phyloP scores from a whole-genome alignment of 176 grass and related monocot genomes.

The Cymbopogon citratus region DNA sequence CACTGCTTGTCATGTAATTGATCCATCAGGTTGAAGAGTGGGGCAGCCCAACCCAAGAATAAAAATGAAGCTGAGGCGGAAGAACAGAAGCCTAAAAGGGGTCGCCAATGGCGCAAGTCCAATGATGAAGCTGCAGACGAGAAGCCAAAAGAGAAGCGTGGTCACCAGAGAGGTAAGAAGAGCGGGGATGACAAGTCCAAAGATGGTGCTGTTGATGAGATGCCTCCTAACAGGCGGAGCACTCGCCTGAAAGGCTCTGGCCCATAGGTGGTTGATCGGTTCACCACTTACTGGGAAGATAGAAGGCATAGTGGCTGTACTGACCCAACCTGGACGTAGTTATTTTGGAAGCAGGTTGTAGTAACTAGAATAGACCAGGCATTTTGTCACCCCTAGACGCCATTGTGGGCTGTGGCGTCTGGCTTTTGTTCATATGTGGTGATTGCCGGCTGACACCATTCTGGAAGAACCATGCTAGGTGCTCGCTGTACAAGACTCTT shows the following conservation, averaged over 20 bases:
- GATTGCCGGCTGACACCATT: background rate
- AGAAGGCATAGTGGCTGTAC: background rate
- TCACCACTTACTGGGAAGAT: background rate
- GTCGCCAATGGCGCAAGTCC: background rate
- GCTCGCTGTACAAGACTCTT: background rate
- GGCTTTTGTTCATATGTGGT: constrained; percentile 18
- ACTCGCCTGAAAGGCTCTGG: background rate
- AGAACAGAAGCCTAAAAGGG: background rate
- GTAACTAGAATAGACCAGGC: background rate
- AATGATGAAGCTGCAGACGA: background rate
- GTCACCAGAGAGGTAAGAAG: background rate
- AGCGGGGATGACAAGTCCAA: background rate
- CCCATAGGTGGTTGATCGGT: background rate
- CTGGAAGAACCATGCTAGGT: background rate
- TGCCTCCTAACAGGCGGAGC: background rate
- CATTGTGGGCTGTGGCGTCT: background rate
- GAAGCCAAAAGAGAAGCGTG: background rate
- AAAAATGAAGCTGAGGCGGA: background rate
- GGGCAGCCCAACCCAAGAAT: background rate
- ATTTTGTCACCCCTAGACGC: background rate
- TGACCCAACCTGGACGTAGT: background rate
- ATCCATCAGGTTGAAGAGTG: background rate
- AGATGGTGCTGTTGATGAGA: background rate
- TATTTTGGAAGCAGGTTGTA: background rate
- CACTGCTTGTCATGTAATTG: background rate